Evolutionary conservation across 164 flowering plant species (phyloP), one percentile per base, ranked within the genome.

Genomic region (Liquidambar formosana): DNA sequence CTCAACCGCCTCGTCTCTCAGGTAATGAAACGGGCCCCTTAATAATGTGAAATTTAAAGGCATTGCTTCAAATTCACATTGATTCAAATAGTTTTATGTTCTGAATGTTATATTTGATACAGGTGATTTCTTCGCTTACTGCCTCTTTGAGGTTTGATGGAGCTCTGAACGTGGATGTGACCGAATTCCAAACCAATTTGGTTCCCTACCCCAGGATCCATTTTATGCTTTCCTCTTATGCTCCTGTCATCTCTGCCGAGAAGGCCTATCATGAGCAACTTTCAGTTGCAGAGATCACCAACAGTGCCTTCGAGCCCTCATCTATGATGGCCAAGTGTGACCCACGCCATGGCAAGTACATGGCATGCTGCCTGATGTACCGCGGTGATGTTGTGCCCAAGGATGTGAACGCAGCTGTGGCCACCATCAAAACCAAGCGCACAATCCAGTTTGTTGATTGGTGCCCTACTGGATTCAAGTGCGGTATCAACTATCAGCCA

Each of bases 321-420:
- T 83, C 86, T 57, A 85, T 85, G 88, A 85, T 83, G 88, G 88
- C 88, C 49, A 85, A 82, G 59, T 85, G 88, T 63, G 88, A 84
- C 27, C 88, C 88, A 0, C 84, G 85, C 52, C 88, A 84, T 61
- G 84, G 88, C 46, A 84, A 84, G 73, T 84, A 84, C 77, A 84
- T 82, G 86, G 86, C 88, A 5, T 84, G 88, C 76, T 84, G 88
- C 53, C 75, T 82, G 65, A 83, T 82, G 86, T 85, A 83, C 72
- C 73, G 88, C 0, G 88, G 88, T 11, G 88, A 82, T 72, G 88
- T 85, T 14, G 88, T 85, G 43, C 88, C 88, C 61, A 85, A 82
- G 77, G 88, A 84, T 65, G 88, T 85, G 64, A 85, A 85, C 64
- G 88, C 86, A 0, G 88, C 88, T 60, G 89, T 85, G 28, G 86